Evolutionary conservation across 1,284 basidiomycete genomes (phyloP).

Genomic region (Exobasidium cylindrosporum): DNA sequence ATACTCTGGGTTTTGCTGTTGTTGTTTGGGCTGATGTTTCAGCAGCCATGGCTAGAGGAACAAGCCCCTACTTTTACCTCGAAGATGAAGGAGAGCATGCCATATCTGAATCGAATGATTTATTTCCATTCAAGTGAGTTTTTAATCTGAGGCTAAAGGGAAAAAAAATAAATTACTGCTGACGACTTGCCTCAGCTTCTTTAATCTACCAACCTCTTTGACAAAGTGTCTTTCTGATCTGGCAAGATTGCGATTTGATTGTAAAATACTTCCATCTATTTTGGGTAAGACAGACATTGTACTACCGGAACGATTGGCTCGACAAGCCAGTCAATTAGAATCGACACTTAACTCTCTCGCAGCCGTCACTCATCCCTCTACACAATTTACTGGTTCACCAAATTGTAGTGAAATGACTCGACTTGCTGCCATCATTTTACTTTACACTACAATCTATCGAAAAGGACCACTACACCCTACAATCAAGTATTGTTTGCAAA

Average conservation of each 20-base stretch:
- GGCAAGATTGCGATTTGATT: neutral
- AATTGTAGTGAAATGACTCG: conserved; percentile 2
- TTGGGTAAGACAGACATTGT: neutral
- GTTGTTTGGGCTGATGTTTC: conserved; percentile 4
- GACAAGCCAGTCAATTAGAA: neutral
- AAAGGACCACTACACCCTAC: neutral
- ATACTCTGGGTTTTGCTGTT: neutral
- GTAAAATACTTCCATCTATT: neutral
- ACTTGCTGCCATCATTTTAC: neutral
- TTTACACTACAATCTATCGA: neutral
- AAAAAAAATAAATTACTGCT: neutral
- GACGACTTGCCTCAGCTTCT: neutral
- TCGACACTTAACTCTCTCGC: neutral
- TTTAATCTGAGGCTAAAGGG: neutral
- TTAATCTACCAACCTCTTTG: neutral
- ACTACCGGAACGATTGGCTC: neutral
- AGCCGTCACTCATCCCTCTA: neutral
- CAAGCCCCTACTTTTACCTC: conserved; percentile 7
- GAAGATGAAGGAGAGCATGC: neutral
- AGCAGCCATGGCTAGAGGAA: neutral
- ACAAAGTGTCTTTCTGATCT: neutral
- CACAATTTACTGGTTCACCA: neutral
- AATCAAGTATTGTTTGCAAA: neutral
- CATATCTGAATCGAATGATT: neutral
- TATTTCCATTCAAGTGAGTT: neutral